Percentiles rank a stretch among this genome's conserved stretches.
Evolutionary conservation across 345 rosid species (phyloP).

Genomic region (Salix dunnii): DNA sequence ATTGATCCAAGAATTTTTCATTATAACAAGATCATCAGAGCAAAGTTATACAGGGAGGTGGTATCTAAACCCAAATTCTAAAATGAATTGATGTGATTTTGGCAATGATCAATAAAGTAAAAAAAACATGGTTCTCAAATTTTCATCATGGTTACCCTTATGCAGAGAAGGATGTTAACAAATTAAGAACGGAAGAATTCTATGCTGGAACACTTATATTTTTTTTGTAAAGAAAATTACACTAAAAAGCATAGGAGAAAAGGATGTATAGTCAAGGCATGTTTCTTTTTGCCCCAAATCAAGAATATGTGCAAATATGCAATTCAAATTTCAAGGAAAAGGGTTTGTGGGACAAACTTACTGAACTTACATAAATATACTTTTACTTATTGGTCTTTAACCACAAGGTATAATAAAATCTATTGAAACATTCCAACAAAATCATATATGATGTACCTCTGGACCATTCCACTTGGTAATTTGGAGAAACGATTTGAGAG

Average conservation of each 20-base stretch:
- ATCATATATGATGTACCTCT: slow-evolving; percentile 53
- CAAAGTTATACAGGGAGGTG: background rate
- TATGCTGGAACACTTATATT: background rate
- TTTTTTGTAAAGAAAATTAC: background rate
- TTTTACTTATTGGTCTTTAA: background rate
- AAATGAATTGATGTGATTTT: background rate
- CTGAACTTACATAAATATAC: background rate
- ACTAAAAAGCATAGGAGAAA: background rate
- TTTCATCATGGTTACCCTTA: no score
- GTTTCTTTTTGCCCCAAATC: slow-evolving; percentile 1
- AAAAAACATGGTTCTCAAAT: no score
- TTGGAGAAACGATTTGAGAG: slow-evolving; percentile 80
- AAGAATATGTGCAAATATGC: background rate
- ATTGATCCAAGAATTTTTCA: background rate
- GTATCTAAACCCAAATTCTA: background rate
- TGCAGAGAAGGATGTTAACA: background rate
- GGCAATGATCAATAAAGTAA: no score
- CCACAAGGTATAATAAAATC: background rate
- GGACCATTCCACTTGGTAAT: slow-evolving; percentile 97
- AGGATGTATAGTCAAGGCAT: background rate
- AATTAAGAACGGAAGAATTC: background rate
- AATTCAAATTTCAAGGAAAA: background rate
- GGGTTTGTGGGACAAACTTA: background rate
- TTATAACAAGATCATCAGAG: background rate
- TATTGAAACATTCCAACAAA: background rate